A percentile compares a stretch with the other conserved stretches of the same genome.
These are phyloP conservation scores for Noccaea bulbosa DNA, from an alignment of 345 rosid genomes.

Conservation along the genomic window DNA sequence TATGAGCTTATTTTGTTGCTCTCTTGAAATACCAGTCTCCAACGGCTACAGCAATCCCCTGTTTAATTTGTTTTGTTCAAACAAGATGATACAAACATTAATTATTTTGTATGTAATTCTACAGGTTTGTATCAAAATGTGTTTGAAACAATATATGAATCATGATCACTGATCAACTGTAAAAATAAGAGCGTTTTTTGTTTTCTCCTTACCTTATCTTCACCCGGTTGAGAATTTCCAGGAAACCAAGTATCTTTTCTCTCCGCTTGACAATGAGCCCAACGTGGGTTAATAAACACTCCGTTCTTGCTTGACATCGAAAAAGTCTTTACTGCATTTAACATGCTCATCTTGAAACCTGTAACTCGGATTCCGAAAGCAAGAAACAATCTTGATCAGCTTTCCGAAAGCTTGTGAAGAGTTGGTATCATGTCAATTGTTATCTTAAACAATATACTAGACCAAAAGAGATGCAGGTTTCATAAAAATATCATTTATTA, in stretches of 20 bases:
- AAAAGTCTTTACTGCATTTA: constrained; percentile 31
- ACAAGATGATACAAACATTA: constrained; percentile 18
- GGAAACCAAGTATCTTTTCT: constrained; percentile 36
- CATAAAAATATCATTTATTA: constrained; percentile 4
- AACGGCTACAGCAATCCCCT: constrained; percentile 80
- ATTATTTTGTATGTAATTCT: background rate
- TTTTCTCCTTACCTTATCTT: constrained; percentile 14
- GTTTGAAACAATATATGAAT: background rate
- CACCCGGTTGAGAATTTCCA: constrained; percentile 7
- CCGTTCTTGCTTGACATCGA: constrained; percentile 28
- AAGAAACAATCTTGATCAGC: constrained; percentile 21
- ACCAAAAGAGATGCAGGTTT: constrained; percentile 19
- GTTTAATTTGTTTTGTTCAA: constrained; percentile 35
- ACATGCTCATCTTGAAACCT: constrained; percentile 38
- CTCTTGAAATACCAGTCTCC: constrained; percentile 92
- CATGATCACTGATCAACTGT: background rate
- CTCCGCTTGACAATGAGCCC: constrained; percentile 42
- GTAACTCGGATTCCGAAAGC: constrained; percentile 2
- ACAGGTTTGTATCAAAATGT: background rate
- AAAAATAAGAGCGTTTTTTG: background rate
- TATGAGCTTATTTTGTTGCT: constrained; percentile 44
- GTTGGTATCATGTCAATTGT: background rate
- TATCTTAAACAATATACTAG: background rate
- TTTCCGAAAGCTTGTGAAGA: background rate
- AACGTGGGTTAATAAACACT: constrained; percentile 13